Evolutionary conservation across 495 filamentous ascomycete species (phyloP).

Genomic region (Staphylotrichum longicolle): DNA sequence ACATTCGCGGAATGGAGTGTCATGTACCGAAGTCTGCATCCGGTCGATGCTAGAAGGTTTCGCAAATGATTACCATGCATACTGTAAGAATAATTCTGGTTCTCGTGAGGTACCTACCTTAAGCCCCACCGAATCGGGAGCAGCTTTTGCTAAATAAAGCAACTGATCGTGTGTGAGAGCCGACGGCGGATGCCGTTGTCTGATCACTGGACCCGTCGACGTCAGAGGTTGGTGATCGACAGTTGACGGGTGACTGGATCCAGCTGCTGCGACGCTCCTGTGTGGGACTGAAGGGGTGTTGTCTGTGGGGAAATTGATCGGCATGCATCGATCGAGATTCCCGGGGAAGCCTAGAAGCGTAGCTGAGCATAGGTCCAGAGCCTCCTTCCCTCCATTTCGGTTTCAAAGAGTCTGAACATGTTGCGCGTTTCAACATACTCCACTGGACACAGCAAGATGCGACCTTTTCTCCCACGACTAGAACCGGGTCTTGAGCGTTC

Average conservation of each 20-base stretch:
- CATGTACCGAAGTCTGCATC: no score
- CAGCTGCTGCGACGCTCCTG: neutral
- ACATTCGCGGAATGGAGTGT: no score
- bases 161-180: neutral
- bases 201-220: neutral
- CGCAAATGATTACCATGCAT: neutral
- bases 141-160: neutral
- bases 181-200: neutral
- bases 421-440: no score
- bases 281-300: neutral
- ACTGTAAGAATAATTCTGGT: neutral
- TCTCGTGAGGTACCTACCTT: neutral
- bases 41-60: no score
- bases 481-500: no score
- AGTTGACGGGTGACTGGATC: neutral
- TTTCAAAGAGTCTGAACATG: no score
- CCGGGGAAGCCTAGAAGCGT: no score
- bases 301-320: neutral
- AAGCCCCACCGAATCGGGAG: neutral
- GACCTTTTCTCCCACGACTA: no score
- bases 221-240: conserved; percentile 7
- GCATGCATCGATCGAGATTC: neutral
- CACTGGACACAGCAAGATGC: no score
- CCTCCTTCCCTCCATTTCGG: neutral
- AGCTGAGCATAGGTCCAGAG: neutral